Conservation (phyloP, 1,284 basidiomycete species). For the Cutaneotrichosporon cutaneum region DNA sequence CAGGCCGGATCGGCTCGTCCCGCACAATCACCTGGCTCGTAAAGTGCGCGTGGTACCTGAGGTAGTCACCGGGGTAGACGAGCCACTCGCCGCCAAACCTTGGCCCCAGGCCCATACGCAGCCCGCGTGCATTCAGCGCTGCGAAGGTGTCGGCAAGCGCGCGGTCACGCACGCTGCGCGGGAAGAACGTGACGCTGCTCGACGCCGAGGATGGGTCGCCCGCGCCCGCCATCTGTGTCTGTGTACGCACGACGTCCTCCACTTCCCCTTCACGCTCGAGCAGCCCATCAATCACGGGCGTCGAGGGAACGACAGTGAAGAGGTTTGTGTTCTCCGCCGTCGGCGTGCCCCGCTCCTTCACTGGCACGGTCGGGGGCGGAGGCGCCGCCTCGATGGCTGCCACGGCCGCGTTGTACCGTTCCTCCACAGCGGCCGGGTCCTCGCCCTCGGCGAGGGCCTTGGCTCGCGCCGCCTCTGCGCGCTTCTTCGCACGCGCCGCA, state of each 20-base stretch:
- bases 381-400: conserved; percentile 2
- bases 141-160: conserved; percentile 40
- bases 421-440: conserved; percentile 15
- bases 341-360: background rate
- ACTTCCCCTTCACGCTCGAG: background rate
- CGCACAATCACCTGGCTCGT: conserved; percentile 75
- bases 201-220: conserved; percentile 22
- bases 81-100: conserved; percentile 91
- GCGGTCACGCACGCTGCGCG: conserved; percentile 31
- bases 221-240: background rate
- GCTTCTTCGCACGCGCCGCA: conserved; percentile 60
- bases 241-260: too few relatives aligned
- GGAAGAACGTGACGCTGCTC: conserved; percentile 31
- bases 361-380: background rate
- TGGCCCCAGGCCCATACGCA: conserved; percentile 61
- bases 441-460: conserved; percentile 18
- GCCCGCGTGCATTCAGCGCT: conserved; percentile 34
- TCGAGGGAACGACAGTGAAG: conserved; percentile 34
- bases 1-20: conserved; percentile 65
- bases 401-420: conserved; percentile 9
- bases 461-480: conserved; percentile 51
- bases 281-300: conserved; percentile 21
- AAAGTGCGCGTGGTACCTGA: conserved; percentile 97
- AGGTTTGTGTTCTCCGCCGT: conserved; percentile 22
- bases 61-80: conserved; percentile 93